phyloP scores from a whole-genome alignment of 2,329 filamentous ascomycete species.

The Cladophialophora chaetospira region DNA sequence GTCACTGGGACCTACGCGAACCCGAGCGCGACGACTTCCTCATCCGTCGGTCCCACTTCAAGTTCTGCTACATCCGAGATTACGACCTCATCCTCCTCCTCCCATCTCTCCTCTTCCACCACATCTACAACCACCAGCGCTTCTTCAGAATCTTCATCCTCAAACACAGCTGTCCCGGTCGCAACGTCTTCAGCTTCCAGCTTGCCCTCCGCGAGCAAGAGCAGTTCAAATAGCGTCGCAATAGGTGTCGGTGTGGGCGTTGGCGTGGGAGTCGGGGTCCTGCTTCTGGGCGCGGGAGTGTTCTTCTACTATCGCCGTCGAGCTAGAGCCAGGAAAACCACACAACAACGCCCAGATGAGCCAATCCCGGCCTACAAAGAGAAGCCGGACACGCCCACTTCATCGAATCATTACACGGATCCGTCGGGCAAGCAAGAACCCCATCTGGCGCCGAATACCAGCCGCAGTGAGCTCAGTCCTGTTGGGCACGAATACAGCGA shows the following conservation, averaged over 20 bases:
- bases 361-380: background rate
- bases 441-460: background rate
- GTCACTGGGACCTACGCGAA: slow-evolving; percentile 7
- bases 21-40: slow-evolving; percentile 3
- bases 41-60: background rate
- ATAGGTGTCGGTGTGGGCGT: slow-evolving; percentile 16
- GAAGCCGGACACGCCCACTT: background rate
- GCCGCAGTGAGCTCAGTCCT: background rate
- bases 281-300: background rate
- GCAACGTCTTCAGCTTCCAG: background rate
- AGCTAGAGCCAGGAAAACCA: background rate
- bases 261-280: slow-evolving; percentile 3
- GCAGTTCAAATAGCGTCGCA: slow-evolving; percentile 1
- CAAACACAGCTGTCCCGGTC: background rate
- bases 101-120: background rate
- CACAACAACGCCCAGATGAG: background rate
- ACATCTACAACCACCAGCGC: background rate
- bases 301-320: background rate
- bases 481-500: slow-evolving; percentile 2
- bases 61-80: background rate
- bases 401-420: background rate
- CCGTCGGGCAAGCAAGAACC: background rate
- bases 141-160: no score
- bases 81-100: background rate
- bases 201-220: background rate